These are phyloP conservation scores for Emmonsia crescens DNA, from an alignment of 2,329 filamentous ascomycete species.

Conservation along the genomic window DNA sequence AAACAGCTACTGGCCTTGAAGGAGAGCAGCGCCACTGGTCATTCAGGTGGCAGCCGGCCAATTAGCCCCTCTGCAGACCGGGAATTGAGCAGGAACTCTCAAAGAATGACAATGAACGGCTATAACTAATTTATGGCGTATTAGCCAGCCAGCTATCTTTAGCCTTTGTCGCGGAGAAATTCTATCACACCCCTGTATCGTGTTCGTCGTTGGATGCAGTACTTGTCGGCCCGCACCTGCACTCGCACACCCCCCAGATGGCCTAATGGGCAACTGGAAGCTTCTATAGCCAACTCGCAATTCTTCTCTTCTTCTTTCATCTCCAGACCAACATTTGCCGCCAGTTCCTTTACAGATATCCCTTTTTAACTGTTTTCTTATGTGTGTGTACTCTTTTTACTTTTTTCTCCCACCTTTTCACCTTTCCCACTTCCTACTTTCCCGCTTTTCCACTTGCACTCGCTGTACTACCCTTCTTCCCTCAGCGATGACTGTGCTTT, in stretches of 20 bases:
- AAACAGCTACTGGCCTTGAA: slow-evolving; percentile 97
- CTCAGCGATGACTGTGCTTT: neutral
- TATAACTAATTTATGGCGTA: slow-evolving; percentile 50
- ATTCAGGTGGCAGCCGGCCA: slow-evolving; percentile 63
- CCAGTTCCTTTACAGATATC: slow-evolving; percentile 28
- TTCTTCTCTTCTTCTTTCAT: neutral
- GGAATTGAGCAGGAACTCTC: slow-evolving; percentile 91
- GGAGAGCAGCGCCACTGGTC: slow-evolving; percentile 77
- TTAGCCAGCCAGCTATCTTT: neutral
- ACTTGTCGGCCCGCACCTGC: neutral
- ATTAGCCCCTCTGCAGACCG: slow-evolving; percentile 93
- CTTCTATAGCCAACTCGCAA: neutral
- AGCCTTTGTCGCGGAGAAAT: neutral
- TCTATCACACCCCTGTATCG: neutral
- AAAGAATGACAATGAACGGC: slow-evolving; percentile 97
- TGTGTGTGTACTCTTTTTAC: slow-evolving; percentile 10
- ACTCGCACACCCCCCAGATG: neutral
- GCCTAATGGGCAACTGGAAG: neutral
- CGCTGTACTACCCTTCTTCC: neutral
- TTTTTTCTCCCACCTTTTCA: slow-evolving; percentile 8
- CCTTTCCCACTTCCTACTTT: slow-evolving; percentile 2
- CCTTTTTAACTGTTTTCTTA: slow-evolving; percentile 23
- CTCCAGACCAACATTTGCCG: neutral
- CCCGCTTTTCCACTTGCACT: slow-evolving; percentile 7
- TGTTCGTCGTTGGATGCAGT: neutral